Evolutionary conservation across 176 grass and related monocot genomes (phyloP).

Genomic region (Phyllostachys edulis): DNA sequence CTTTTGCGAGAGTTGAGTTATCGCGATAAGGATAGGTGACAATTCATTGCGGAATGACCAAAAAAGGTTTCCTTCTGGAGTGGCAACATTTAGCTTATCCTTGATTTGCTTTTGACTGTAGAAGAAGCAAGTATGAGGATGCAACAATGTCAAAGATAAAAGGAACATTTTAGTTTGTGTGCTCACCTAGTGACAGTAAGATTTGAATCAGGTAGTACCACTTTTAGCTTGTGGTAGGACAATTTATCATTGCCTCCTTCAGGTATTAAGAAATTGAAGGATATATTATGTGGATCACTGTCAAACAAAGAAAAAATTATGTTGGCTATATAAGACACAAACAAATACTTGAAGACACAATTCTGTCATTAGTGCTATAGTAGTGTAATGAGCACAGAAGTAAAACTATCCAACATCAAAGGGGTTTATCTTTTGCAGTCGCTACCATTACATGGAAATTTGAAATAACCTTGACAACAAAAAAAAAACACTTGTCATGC

Average conservation of each 20-base stretch:
- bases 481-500: not conserved
- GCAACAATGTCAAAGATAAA: not conserved
- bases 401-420: not conserved
- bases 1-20: constrained; percentile 40
- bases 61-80: constrained; percentile 59
- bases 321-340: not conserved
- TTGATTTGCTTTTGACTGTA: constrained; percentile 70
- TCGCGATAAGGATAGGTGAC: constrained; percentile 68
- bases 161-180: not conserved
- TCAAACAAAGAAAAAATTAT: constrained; percentile 35
- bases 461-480: not conserved
- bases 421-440: not conserved
- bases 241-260: constrained; percentile 53
- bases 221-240: constrained; percentile 81
- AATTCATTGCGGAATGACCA: constrained; percentile 50
- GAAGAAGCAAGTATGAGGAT: constrained; percentile 32
- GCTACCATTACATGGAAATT: not conserved
- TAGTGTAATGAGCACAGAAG: not conserved
- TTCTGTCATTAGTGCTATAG: not conserved
- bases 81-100: constrained; percentile 64
- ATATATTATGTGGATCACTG: constrained; percentile 68
- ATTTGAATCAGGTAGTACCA: constrained; percentile 68
- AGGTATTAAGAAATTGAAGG: constrained; percentile 78
- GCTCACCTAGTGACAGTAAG: constrained; percentile 70
- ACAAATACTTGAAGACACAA: not conserved